phyloP scores from a whole-genome alignment of 2,329 filamentous ascomycete genomes.

The Ilyonectria sp. region DNA sequence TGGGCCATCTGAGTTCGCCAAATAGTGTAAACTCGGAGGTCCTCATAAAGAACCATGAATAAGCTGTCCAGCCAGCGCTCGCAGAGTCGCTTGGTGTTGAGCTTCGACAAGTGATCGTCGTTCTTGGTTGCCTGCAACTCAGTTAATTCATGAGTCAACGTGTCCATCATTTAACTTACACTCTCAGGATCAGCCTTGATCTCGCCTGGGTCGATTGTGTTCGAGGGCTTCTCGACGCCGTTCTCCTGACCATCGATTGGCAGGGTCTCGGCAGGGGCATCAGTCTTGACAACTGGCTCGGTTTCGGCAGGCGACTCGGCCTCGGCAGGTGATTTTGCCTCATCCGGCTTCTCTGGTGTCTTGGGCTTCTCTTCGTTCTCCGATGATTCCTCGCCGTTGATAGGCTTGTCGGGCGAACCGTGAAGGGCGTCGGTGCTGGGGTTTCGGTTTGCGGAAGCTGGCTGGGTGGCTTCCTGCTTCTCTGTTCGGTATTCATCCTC shows the following conservation, averaged over 20 bases:
- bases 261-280: slow-evolving; percentile 44
- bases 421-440: slow-evolving; percentile 85
- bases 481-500: slow-evolving; percentile 98
- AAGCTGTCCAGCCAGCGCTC: slow-evolving; percentile 98
- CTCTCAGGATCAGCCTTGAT: slow-evolving; percentile 83
- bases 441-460: slow-evolving; percentile 72
- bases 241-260: slow-evolving; percentile 48
- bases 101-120: slow-evolving; percentile 85
- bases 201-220: slow-evolving; percentile 83
- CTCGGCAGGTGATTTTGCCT: slow-evolving; percentile 48
- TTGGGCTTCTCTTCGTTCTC: slow-evolving; percentile 53
- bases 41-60: slow-evolving; percentile 99
- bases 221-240: slow-evolving; percentile 82
- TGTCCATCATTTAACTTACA: slow-evolving; percentile 58
- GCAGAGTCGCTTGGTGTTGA: slow-evolving; percentile 97
- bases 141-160: slow-evolving; percentile 37
- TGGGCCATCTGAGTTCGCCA: slow-evolving; percentile 99
- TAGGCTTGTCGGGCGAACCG: slow-evolving; percentile 75
- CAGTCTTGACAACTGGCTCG: slow-evolving; percentile 52
- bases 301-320: slow-evolving; percentile 41
- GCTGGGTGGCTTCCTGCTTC: slow-evolving; percentile 74
- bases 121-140: slow-evolving; percentile 69
- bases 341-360: slow-evolving; percentile 49
- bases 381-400: slow-evolving; percentile 62
- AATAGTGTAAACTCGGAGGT: slow-evolving; percentile 97